A percentile compares a stretch with the other conserved stretches of the same genome.
phyloP scores from a whole-genome alignment of 495 filamentous ascomycete genomes.

The Podospora anserina region DNA sequence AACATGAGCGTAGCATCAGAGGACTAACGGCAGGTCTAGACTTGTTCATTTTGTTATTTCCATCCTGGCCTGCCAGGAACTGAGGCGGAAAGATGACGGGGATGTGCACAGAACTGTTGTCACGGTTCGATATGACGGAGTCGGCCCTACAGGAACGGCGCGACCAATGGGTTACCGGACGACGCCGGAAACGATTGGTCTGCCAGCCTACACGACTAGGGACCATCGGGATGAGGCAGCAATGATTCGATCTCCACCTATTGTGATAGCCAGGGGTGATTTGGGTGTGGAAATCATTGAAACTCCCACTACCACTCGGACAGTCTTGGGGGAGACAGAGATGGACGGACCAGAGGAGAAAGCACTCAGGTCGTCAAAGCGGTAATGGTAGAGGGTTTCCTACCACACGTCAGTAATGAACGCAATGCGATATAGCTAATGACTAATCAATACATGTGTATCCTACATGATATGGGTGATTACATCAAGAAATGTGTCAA shows the following conservation, averaged over 20 bases:
- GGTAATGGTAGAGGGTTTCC: not conserved
- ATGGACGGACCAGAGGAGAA: not conserved
- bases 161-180: conserved; percentile 17
- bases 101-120: conserved; percentile 10
- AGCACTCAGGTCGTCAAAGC: not conserved
- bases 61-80: conserved; percentile 23
- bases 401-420: not conserved
- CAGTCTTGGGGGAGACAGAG: not conserved
- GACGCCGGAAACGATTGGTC: conserved; percentile 8
- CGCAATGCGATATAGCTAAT: not conserved
- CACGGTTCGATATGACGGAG: conserved; percentile 24
- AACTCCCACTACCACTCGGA: not conserved
- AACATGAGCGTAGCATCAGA: not conserved
- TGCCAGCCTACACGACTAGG: conserved; percentile 14
- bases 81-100: conserved; percentile 20
- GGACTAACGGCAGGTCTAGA: conserved; percentile 6
- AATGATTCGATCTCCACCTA: not conserved
- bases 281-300: conserved; percentile 4
- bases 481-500: not conserved
- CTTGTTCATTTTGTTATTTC: conserved; percentile 24
- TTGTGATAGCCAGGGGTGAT: conserved; percentile 12
- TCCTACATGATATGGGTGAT: not conserved
- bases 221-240: not conserved
- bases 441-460: not conserved
- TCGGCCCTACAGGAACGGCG: conserved; percentile 23